Percentiles rank a stretch among this genome's conserved stretches.
phyloP scores from a whole-genome alignment of 495 filamentous ascomycete species.

The Durotheca rogersii region DNA sequence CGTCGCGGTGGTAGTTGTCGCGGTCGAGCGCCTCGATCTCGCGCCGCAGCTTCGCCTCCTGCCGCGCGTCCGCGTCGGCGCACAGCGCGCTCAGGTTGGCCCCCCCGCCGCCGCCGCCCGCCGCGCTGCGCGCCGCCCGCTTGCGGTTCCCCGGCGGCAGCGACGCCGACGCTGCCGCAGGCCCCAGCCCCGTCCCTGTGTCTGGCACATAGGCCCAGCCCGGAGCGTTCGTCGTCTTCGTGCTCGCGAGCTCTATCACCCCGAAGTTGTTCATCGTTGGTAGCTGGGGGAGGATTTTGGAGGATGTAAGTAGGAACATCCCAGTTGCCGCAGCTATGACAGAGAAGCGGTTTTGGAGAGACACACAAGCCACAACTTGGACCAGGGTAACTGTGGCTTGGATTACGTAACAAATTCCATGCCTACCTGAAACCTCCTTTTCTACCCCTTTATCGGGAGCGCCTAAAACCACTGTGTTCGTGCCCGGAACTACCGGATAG shows the following conservation, averaged over 20 bases:
- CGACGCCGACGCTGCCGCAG: constrained; percentile 58
- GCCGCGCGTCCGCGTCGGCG: constrained; percentile 63
- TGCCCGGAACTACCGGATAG: too few relatives aligned
- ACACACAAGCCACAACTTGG: too few relatives aligned
- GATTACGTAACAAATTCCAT: neutral
- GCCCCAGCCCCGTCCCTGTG: constrained; percentile 40
- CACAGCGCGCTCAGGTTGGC: constrained; percentile 41
- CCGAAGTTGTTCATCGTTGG: constrained; percentile 54
- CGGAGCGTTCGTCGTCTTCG: constrained; percentile 65
- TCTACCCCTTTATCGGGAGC: too few relatives aligned
- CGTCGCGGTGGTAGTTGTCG: constrained; percentile 70
- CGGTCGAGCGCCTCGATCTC: constrained; percentile 78
- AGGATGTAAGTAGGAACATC: neutral
- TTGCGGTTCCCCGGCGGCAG: constrained; percentile 51
- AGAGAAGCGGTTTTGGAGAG: neutral
- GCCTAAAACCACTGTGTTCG: too few relatives aligned
- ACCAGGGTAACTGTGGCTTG: neutral
- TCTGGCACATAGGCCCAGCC: constrained; percentile 90
- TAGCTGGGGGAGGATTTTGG: neutral
- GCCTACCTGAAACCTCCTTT: neutral
- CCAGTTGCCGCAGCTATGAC: too few relatives aligned
- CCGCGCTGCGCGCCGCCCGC: constrained; percentile 63
- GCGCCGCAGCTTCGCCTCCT: constrained; percentile 73
- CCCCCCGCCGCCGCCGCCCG: constrained; percentile 36
- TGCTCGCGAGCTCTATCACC: constrained; percentile 73